Percentiles rank a stretch among this genome's conserved stretches.
Evolutionary conservation across 2,329 filamentous ascomycete species (phyloP).

Genomic region (Chaetoscypha palmicola): DNA sequence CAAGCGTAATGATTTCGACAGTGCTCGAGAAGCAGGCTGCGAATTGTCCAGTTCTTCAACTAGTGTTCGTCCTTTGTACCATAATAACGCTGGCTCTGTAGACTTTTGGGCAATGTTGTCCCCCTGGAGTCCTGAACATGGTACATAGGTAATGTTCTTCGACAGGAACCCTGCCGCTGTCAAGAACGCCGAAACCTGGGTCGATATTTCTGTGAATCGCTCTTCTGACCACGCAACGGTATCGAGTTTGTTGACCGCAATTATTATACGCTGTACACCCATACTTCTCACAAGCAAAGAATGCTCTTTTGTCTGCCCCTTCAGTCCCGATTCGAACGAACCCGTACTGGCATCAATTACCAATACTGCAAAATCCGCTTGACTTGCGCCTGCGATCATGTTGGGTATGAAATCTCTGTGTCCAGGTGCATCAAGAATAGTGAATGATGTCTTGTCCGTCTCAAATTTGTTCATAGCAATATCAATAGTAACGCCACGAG

Average conservation of each 20-base stretch:
- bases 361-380: constrained; percentile 91
- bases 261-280: constrained; percentile 79
- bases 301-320: constrained; percentile 91
- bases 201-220: constrained; percentile 76
- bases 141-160: constrained; percentile 79
- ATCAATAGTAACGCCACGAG: constrained; percentile 89
- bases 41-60: constrained; percentile 81
- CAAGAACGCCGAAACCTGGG: constrained; percentile 78
- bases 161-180: constrained; percentile 71
- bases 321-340: constrained; percentile 87
- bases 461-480: constrained; percentile 94
- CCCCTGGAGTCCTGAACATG: constrained; percentile 81
- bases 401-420: constrained; percentile 96
- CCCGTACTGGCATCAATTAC: constrained; percentile 88
- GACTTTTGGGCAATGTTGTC: constrained; percentile 70
- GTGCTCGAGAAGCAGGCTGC: constrained; percentile 61
- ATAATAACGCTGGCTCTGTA: constrained; percentile 51
- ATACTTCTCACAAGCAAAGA: constrained; percentile 83
- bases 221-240: constrained; percentile 74
- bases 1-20: constrained; percentile 76
- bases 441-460: constrained; percentile 79
- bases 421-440: constrained; percentile 90
- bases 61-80: constrained; percentile 76
- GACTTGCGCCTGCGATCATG: constrained; percentile 95
- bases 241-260: constrained; percentile 95